phyloP scores from a whole-genome alignment of 768 basidiomycete genomes.

The Hebeloma cylindrosporum region DNA sequence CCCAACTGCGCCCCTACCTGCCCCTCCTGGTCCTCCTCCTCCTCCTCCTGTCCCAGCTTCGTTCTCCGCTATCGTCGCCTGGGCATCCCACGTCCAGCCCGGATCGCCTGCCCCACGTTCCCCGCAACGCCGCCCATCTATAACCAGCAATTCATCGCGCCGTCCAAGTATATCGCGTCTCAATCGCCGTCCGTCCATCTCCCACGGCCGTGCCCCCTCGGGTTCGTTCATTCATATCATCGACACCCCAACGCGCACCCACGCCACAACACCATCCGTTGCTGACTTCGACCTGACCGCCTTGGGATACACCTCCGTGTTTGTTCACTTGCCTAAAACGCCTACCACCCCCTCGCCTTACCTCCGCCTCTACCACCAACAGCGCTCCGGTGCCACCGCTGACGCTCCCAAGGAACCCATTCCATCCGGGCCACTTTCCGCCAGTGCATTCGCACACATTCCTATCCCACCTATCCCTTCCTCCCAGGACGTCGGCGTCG shows the following conservation, averaged over 20 bases:
- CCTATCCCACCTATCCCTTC: slow-evolving; percentile 24
- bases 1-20: slow-evolving; percentile 28
- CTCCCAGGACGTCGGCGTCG: slow-evolving; percentile 10
- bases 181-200: slow-evolving; percentile 33
- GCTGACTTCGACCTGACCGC: slow-evolving; percentile 57
- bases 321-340: slow-evolving; percentile 57
- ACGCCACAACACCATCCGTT: slow-evolving; percentile 43
- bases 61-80: slow-evolving; percentile 51
- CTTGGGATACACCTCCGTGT: slow-evolving; percentile 66
- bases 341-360: slow-evolving; percentile 43
- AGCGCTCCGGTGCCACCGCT: slow-evolving; percentile 10
- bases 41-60: slow-evolving; percentile 18
- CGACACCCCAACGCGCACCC: slow-evolving; percentile 40
- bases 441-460: slow-evolving; percentile 17
- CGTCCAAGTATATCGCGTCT: slow-evolving; percentile 38
- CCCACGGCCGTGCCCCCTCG: slow-evolving; percentile 40
- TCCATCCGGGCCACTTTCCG: slow-evolving; percentile 18
- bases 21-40: slow-evolving; percentile 18
- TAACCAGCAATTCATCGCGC: slow-evolving; percentile 19
- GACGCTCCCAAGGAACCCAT: slow-evolving; percentile 12
- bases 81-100: slow-evolving; percentile 68
- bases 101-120: slow-evolving; percentile 58
- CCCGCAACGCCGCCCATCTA: slow-evolving; percentile 32
- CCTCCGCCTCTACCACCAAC: slow-evolving; percentile 22
- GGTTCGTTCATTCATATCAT: slow-evolving; percentile 48